These are phyloP conservation scores for Phytophthora multivora DNA, from an alignment of 352 stramenopile species.

Conservation along the genomic window DNA sequence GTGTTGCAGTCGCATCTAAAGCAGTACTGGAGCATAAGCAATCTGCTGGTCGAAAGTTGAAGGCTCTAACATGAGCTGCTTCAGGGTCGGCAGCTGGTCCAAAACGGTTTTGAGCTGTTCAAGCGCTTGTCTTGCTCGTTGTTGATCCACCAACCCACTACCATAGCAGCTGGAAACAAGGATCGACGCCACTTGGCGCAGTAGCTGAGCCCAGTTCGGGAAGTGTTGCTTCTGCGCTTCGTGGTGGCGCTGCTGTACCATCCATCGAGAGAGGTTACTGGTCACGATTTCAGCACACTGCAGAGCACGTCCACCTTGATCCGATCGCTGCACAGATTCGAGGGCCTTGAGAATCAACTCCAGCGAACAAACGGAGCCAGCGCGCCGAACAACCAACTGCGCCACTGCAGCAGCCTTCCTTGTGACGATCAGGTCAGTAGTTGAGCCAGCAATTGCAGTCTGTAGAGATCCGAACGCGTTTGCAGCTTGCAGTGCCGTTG, in stretches of 20 bases:
- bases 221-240: constrained; percentile 51
- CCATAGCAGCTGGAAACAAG: constrained; percentile 18
- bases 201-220: constrained; percentile 48
- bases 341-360: constrained; percentile 42
- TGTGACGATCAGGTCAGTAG: constrained; percentile 10
- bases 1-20: constrained; percentile 3
- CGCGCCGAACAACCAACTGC: constrained; percentile 36
- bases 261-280: constrained; percentile 24
- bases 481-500: constrained; percentile 38
- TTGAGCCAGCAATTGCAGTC: constrained; percentile 10
- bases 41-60: constrained; percentile 4
- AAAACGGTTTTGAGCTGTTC: constrained; percentile 42
- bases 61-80: constrained; percentile 44
- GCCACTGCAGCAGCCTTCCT: constrained; percentile 33
- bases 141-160: constrained; percentile 5
- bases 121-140: constrained; percentile 28
- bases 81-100: constrained; percentile 46
- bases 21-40: constrained; percentile 24
- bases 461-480: constrained; percentile 53
- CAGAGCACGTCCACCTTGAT: constrained; percentile 18
- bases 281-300: constrained; percentile 44
- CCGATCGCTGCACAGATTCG: constrained; percentile 5
- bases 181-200: constrained; percentile 38
- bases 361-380: constrained; percentile 44
- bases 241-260: constrained; percentile 57